Conservation (phyloP, 148 eudicot genomes). For the Cornus suecica region DNA sequence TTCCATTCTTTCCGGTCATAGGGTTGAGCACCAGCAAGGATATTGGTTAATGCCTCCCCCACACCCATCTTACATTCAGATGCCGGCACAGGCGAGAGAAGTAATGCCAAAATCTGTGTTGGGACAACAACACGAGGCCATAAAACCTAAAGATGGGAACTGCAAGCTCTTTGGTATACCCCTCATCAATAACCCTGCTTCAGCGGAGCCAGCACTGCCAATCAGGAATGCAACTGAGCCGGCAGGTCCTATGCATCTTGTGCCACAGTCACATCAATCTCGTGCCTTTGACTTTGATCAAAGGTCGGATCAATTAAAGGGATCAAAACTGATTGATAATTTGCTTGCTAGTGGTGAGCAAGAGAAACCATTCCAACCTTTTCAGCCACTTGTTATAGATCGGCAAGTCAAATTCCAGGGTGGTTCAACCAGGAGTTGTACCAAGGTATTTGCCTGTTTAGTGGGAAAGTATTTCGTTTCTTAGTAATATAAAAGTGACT, state of each 20-base stretch:
- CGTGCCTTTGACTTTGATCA: conserved; percentile 41
- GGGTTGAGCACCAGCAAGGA: conserved; percentile 49
- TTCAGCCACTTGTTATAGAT: conserved; percentile 32
- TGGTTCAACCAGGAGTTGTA: conserved; percentile 83
- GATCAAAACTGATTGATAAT: conserved; percentile 38
- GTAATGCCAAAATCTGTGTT: conserved; percentile 26
- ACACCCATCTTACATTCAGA: conserved; percentile 44
- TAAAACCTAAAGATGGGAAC: conserved; percentile 59
- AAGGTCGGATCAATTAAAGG: conserved; percentile 46
- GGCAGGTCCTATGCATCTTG: conserved; percentile 25
- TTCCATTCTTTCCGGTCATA: conserved; percentile 36
- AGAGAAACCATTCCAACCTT: conserved; percentile 41
- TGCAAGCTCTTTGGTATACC: conserved; percentile 88
- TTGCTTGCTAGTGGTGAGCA: conserved; percentile 38
- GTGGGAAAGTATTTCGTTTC: neutral
- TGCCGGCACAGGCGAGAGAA: conserved; percentile 47
- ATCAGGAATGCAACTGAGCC: conserved; percentile 29
- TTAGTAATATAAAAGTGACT: neutral
- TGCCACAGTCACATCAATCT: conserved; percentile 28
- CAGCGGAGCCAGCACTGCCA: conserved; percentile 29
- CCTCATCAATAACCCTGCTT: conserved; percentile 40
- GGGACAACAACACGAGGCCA: conserved; percentile 39
- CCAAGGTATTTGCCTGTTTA: conserved; percentile 50
- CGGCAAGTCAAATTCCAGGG: conserved; percentile 51
- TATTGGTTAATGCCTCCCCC: conserved; percentile 76